A percentile compares a stretch with the other conserved stretches of the same genome.
phyloP scores from a whole-genome alignment of 2,329 filamentous ascomycete species.

The Diplocarpon rosae region DNA sequence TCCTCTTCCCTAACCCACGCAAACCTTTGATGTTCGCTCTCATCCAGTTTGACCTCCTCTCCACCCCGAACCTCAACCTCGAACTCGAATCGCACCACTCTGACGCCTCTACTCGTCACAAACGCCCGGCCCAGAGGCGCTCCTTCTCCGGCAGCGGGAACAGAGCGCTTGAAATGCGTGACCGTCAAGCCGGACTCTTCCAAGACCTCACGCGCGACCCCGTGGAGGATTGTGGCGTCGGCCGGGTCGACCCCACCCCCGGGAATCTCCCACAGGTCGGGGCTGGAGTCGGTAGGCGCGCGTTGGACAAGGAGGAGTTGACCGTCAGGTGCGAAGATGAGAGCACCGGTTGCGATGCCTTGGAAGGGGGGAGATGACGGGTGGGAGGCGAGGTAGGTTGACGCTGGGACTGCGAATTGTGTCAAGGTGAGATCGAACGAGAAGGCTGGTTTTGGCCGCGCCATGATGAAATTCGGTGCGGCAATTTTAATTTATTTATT shows the following conservation, averaged over 20 bases:
- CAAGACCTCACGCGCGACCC: slow-evolving; percentile 36
- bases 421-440: background rate
- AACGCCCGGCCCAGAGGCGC: slow-evolving; percentile 1
- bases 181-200: slow-evolving; percentile 35
- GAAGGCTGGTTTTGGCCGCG: background rate
- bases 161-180: background rate
- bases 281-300: slow-evolving; percentile 15
- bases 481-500: too few relatives aligned
- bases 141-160: background rate
- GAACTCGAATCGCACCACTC: slow-evolving; percentile 11
- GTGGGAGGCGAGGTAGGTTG: background rate
- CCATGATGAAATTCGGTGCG: too few relatives aligned
- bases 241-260: slow-evolving; percentile 36
- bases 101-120: background rate
- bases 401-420: background rate
- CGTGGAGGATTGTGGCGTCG: slow-evolving; percentile 33
- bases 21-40: slow-evolving; percentile 8
- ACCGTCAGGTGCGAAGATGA: background rate
- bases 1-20: slow-evolving; percentile 8
- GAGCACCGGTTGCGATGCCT: background rate
- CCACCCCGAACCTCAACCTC: slow-evolving; percentile 5
- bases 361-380: background rate
- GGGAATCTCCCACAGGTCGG: slow-evolving; percentile 37
- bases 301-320: slow-evolving; percentile 9
- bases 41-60: slow-evolving; percentile 6